phyloP scores from a whole-genome alignment of 1,284 basidiomycete genomes.

The Apiotrichum mycotoxinovorans region DNA sequence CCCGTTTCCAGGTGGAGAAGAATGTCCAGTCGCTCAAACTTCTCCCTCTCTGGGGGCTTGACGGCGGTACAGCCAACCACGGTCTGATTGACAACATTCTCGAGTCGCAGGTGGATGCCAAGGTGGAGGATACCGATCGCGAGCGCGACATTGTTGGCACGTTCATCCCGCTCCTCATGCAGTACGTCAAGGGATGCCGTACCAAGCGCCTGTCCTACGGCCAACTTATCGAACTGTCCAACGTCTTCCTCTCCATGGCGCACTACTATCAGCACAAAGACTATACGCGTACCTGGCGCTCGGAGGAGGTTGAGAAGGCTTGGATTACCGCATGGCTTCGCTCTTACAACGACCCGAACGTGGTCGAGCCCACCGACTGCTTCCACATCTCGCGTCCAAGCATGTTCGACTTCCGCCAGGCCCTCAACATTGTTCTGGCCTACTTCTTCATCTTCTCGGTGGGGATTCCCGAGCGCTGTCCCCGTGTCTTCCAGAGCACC shows the following conservation, averaged over 20 bases:
- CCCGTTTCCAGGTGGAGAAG: constrained; percentile 16
- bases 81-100: constrained; percentile 15
- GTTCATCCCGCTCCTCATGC: constrained; percentile 10
- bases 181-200: constrained; percentile 15
- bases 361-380: constrained; percentile 6
- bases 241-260: constrained; percentile 13
- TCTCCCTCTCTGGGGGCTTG: constrained; percentile 16
- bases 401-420: constrained; percentile 14
- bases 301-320: constrained; percentile 9
- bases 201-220: constrained; percentile 2
- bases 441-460: constrained; percentile 19
- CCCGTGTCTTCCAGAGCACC: constrained; percentile 15
- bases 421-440: constrained; percentile 12
- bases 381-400: constrained; percentile 10
- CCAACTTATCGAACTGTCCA: constrained; percentile 5
- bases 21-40: constrained; percentile 12
- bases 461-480: constrained; percentile 10
- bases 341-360: constrained; percentile 12
- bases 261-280: constrained; percentile 15
- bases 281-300: constrained; percentile 13
- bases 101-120: constrained; percentile 15
- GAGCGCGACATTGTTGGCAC: constrained; percentile 13
- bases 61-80: constrained; percentile 11
- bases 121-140: constrained; percentile 10
- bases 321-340: constrained; percentile 13